Conservation (phyloP, 2,329 filamentous ascomycete species). For the Tolypocladium endophyticum region DNA sequence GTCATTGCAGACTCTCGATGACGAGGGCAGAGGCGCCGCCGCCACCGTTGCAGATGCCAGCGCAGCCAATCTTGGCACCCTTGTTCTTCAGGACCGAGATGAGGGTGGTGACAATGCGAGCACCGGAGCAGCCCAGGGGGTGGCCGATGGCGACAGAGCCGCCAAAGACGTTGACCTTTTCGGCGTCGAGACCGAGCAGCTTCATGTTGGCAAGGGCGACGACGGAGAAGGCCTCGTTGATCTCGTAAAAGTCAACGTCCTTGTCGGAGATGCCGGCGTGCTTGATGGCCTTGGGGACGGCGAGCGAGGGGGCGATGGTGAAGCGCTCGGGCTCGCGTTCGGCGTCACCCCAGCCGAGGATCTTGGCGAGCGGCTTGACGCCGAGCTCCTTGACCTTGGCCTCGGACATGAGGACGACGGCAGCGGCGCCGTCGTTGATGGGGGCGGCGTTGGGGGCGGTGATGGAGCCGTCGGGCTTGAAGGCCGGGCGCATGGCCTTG, state of each 20-base stretch:
- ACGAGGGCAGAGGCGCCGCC: conserved; percentile 91
- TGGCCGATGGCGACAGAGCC: conserved; percentile 94
- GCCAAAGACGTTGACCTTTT: conserved; percentile 91
- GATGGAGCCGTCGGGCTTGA: conserved; percentile 76
- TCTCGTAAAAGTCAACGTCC: conserved; percentile 88
- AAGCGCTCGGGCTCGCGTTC: conserved; percentile 88
- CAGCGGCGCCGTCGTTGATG: conserved; percentile 88
- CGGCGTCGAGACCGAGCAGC: conserved; percentile 65
- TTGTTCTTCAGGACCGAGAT: conserved; percentile 82
- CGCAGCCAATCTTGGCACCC: conserved; percentile 86
- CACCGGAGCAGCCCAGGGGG: conserved; percentile 86
- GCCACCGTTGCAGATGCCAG: conserved; percentile 95
- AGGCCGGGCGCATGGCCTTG: conserved; percentile 73
- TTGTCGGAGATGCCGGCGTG: conserved; percentile 75
- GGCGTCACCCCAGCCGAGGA: conserved; percentile 93
- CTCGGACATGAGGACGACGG: conserved; percentile 88
- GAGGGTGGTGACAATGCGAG: conserved; percentile 84
- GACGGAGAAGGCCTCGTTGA: conserved; percentile 98
- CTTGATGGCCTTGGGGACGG: conserved; percentile 94
- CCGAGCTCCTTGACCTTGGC: conserved; percentile 85
- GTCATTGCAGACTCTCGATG: conserved; percentile 61
- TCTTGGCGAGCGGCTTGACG: conserved; percentile 89
- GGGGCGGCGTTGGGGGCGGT: conserved; percentile 95
- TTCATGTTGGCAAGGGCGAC: conserved; percentile 96
- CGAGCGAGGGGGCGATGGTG: conserved; percentile 85